Evolutionary conservation across 352 stramenopile genomes (phyloP), one percentile per base, ranked within the genome.

Genomic region (Pythium scleroteichum): DNA sequence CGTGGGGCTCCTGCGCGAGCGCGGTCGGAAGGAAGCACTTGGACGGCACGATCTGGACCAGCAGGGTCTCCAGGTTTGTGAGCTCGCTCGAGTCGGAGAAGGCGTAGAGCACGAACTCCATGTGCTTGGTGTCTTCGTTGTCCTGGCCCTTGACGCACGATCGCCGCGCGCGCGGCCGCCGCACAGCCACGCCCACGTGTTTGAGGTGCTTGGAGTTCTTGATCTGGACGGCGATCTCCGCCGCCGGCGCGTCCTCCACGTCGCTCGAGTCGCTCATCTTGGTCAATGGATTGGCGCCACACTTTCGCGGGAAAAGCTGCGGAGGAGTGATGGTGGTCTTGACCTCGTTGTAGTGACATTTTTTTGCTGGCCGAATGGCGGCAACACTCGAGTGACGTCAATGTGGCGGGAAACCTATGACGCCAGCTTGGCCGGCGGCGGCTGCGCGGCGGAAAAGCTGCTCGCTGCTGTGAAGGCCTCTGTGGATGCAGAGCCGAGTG

Each of bases 41-140:
- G 29, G 85, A 83, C 0, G 87, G 87, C 26, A 71, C 71, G n/a
- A 92, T 62, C 46, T 94, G 87, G 50, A 95, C 79, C 38, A 95
- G 64, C 19, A 95, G 73, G 38, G 85, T 93, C 71, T 95, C 87
- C 20, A 95, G 68, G 53, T 92, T 90, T 41, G 78, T 78, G 48
- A 95, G 64, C 52, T 93, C 82, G 67, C 82, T 92, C 44, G 85
- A 94, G 66, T 95, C 87, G 0, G 79, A 89, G 73, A 95, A 94
- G 50, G 68, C 65, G 62, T 77, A 92, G 48, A 95, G 69, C 71
- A 88, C 64, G 41, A 95, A 62, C 65, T 92, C 72, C 73, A 81
- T 94, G 39, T 94, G 83, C 59, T 94, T 95, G 32, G 78, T 92
- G 69, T 95, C 85, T 52, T 94, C 85, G 59, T 72, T 71, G 16